Conservation (phyloP, 1,284 basidiomycete genomes). For the Neotropicomus parvogracilis region DNA sequence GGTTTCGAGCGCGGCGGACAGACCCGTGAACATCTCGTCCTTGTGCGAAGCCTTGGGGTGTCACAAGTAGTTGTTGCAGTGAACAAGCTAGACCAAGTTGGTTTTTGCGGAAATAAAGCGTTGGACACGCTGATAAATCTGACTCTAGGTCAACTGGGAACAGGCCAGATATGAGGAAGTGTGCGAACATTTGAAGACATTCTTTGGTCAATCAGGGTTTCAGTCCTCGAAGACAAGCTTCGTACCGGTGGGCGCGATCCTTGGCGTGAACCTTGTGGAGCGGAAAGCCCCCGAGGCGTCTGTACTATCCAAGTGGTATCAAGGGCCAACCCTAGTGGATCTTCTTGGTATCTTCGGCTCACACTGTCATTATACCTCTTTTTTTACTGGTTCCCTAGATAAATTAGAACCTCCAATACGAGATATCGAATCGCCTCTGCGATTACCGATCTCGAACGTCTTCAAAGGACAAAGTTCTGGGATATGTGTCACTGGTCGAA, state of each 20-base stretch:
- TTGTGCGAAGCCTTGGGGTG: slow-evolving; percentile 93
- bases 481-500: slow-evolving; percentile 79
- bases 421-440: slow-evolving; percentile 73
- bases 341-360: slow-evolving; percentile 59
- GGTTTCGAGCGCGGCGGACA: slow-evolving; percentile 94
- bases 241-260: slow-evolving; percentile 87
- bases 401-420: slow-evolving; percentile 77
- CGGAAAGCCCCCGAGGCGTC: slow-evolving; percentile 47
- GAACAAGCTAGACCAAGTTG: slow-evolving; percentile 91
- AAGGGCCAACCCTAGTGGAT: slow-evolving; percentile 81
- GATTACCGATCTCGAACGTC: slow-evolving; percentile 92
- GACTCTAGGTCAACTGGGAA: slow-evolving; percentile 77
- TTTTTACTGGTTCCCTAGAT: slow-evolving; percentile 47
- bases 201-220: slow-evolving; percentile 88
- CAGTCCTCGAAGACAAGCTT: slow-evolving; percentile 75
- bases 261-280: slow-evolving; percentile 80
- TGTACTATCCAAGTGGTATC: slow-evolving; percentile 73
- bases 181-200: slow-evolving; percentile 68
- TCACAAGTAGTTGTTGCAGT: slow-evolving; percentile 89
- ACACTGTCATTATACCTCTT: not conserved
- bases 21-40: slow-evolving; percentile 92
- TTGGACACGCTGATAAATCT: slow-evolving; percentile 9
- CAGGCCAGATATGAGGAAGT: slow-evolving; percentile 85
- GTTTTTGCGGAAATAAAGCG: slow-evolving; percentile 19
- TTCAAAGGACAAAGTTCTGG: slow-evolving; percentile 88